Evolutionary conservation across 2,329 filamentous ascomycete species (phyloP).

Genomic region (Trichoderma sp.): DNA sequence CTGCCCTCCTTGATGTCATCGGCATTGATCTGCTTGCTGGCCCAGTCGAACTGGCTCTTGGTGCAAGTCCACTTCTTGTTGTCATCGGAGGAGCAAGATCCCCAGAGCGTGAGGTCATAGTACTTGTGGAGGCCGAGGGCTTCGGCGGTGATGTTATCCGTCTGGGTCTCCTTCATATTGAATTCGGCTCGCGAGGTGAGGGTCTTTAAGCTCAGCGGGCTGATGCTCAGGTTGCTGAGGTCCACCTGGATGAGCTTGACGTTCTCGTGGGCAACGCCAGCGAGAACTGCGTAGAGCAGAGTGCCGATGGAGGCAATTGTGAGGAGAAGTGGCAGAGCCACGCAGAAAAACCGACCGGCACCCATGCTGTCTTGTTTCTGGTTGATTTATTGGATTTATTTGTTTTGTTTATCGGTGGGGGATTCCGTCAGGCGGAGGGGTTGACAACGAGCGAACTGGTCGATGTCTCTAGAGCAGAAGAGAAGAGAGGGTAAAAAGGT

Average conservation of each 20-base stretch:
- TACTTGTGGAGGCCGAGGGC: constrained; percentile 65
- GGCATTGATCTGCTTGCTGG: constrained; percentile 67
- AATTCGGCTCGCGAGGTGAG: constrained; percentile 23
- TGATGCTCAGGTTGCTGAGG: constrained; percentile 53
- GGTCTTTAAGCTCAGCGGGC: constrained; percentile 24
- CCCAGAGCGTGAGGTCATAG: constrained; percentile 83
- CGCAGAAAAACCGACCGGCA: constrained; percentile 78
- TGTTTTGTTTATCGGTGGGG: constrained; percentile 10
- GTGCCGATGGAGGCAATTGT: constrained; percentile 75
- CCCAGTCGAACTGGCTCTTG: constrained; percentile 71
- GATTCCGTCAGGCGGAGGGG: neutral
- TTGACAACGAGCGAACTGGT: constrained; percentile 4
- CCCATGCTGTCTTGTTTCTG: constrained; percentile 43
- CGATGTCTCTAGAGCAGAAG: neutral
- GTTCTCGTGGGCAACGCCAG: constrained; percentile 54
- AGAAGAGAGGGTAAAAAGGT: neutral
- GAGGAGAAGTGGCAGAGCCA: constrained; percentile 80
- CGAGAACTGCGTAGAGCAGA: constrained; percentile 55
- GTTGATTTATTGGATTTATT: neutral
- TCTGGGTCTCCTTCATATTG: constrained; percentile 21
- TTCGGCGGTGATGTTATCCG: constrained; percentile 53
- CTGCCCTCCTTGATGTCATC: constrained; percentile 44
- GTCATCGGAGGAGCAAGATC: constrained; percentile 69
- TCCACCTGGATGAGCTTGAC: constrained; percentile 61
- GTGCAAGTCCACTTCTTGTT: constrained; percentile 63